Evolutionary conservation across 2,329 filamentous ascomycete genomes (phyloP), one percentile per base, ranked within the genome.

Genomic region (Helminthosporium solani): DNA sequence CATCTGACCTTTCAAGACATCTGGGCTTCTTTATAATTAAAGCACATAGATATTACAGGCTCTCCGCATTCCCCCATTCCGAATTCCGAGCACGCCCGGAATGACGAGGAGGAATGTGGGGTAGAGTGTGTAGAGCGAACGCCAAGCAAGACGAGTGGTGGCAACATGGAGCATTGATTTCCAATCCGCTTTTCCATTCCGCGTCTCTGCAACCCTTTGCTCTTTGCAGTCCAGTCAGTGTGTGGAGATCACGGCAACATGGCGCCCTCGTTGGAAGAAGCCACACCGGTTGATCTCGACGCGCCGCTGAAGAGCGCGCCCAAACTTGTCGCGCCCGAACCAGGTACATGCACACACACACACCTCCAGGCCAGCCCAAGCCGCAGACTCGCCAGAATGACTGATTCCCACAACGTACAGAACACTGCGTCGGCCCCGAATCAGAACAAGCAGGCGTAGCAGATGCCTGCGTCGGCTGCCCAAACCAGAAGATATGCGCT

Each of bases 401-500:
- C 8, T 31, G 28, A 31, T 9, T 6, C 9, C 23, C 23, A 6
- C 6, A 25, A 25, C 23, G 1, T 25, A 21, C 50, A 75, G 90
- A 97, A 72, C 91, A 97, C 76, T 99, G 94, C 65, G 92, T 92
- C 2, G 94, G 94, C 0, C 94, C 89, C 3, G 88, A 92, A 65
- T 90, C 87, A 12, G 78, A 89, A 55, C 74, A 81, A 56, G 81
- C 81, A 37, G 82, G 81, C 40, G 73, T 79, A 70, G 78, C 77
- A 46, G 91, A 96, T 72, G 90, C 90, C 34, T 99, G 94, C 75
- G 89, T 86, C 38, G 91, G 91, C 43, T 99, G 94, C 66, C 94
- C 94, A 1, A 99, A 99, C 75, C 91, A 99, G 75, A 78, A 84
- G 38, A 96, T 99, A 61, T 99, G 94, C 76, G 91, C 92, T 15